Conservation (phyloP, 2,329 filamentous ascomycete genomes). For the Coniochaeta sp. region DNA sequence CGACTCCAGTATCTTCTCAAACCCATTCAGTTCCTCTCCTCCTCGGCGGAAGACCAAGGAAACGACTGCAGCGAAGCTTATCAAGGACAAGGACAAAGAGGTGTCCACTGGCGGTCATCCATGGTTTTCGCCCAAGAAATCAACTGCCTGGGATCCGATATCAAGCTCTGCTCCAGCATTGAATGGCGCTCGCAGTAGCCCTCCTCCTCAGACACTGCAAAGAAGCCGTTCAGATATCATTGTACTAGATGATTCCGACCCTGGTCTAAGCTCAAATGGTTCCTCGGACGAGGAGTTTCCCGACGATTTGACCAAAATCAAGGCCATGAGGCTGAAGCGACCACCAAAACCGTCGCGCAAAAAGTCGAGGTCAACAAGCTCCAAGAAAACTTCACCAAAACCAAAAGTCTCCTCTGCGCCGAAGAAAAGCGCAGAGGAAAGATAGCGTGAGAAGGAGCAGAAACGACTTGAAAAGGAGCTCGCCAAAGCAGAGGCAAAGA, state of each 20-base stretch:
- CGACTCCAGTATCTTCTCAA: background rate
- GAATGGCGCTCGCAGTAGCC: background rate
- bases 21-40: background rate
- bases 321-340: slow-evolving; percentile 10
- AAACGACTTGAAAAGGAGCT: slow-evolving; percentile 40
- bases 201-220: slow-evolving; percentile 7
- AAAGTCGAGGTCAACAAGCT: background rate
- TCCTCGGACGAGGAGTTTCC: slow-evolving; percentile 41
- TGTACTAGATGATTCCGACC: slow-evolving; percentile 22
- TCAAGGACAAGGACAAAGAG: background rate
- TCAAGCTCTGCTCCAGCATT: slow-evolving; percentile 42
- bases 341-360: background rate
- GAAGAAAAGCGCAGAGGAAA: slow-evolving; percentile 26
- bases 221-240: slow-evolving; percentile 23
- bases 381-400: slow-evolving; percentile 4
- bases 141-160: slow-evolving; percentile 39
- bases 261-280: background rate
- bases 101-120: background rate
- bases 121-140: slow-evolving; percentile 11
- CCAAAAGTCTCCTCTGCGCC: slow-evolving; percentile 12
- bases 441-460: slow-evolving; percentile 26
- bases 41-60: background rate
- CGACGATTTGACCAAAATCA: slow-evolving; percentile 34
- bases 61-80: background rate
- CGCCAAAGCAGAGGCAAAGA: slow-evolving; percentile 50